These are phyloP conservation scores for Rhizopogon hawkerae DNA, from an alignment of 1,284 basidiomycete genomes.

Conservation along the genomic window DNA sequence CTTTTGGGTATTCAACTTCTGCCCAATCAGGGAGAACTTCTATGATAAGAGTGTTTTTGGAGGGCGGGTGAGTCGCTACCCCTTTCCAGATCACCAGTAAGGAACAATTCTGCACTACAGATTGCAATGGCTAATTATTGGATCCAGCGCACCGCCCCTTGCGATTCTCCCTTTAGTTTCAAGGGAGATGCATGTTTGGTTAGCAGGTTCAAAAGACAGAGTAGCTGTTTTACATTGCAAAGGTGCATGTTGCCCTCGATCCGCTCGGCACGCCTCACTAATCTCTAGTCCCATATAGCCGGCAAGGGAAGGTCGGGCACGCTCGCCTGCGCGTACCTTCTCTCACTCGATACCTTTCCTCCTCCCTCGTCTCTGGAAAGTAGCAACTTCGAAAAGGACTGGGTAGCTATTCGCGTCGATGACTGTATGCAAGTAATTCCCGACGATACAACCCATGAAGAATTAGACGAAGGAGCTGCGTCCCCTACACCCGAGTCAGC, in stretches of 20 bases:
- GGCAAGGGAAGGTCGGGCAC: slow-evolving; percentile 80
- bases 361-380: slow-evolving; percentile 40
- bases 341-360: slow-evolving; percentile 47
- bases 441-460: slow-evolving; percentile 23
- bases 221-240: slow-evolving; percentile 87
- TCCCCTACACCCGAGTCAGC: not conserved
- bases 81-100: slow-evolving; percentile 84
- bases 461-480: not conserved
- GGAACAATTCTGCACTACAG: slow-evolving; percentile 21
- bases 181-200: slow-evolving; percentile 73
- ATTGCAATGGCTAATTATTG: slow-evolving; percentile 3
- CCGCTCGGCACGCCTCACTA: not conserved
- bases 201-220: slow-evolving; percentile 57
- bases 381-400: slow-evolving; percentile 41
- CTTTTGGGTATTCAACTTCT: slow-evolving; percentile 86
- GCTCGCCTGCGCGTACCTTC: slow-evolving; percentile 70
- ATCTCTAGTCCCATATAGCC: slow-evolving; percentile 33
- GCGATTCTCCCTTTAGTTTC: slow-evolving; percentile 69
- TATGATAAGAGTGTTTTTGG: slow-evolving; percentile 56
- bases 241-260: slow-evolving; percentile 35
- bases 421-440: slow-evolving; percentile 42
- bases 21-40: slow-evolving; percentile 66
- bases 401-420: slow-evolving; percentile 41
- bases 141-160: slow-evolving; percentile 68
- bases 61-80: slow-evolving; percentile 73